Evolutionary conservation across 2,329 filamentous ascomycete species (phyloP), one percentile per base, ranked within the genome.

Genomic region (Apiospora marii): DNA sequence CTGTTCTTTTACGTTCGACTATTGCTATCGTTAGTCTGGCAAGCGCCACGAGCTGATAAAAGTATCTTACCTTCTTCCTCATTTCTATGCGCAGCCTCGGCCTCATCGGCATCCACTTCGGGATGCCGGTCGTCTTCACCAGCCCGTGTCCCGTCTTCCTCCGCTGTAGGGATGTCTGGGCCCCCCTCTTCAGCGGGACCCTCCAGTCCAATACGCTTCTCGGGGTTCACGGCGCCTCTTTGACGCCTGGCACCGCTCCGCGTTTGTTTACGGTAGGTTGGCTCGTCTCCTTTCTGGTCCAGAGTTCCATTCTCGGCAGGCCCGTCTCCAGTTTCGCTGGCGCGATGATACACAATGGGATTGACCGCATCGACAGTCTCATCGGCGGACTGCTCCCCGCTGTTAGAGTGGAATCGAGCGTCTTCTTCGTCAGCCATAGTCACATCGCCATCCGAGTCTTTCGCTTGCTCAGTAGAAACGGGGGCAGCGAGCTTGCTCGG

Each of bases 1-100:
- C 95, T 46, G 90, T 89, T 79, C 91, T 92, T 84, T 96, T 96
- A 79, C 91, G 92, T 78, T 93, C 90, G 75, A 93, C 94, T 96
- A 78, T 74, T 73, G 77, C 80, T 79, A 41, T 64, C 30, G 30
- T 64, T 64, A 64, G 58, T 64, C 58, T 22, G n/a, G 58, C n/a
- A 6, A 41, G 34, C 30, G 22, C 22, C 34, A 41, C 41, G 22
- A 41, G 22, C n/a, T 22, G 12, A n/a, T 64, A 41, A 5, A 1
- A 22, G 13, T 64, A 8, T 64, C 34, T 82, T 88, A 90, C 91
- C 80, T 79, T 92, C 90, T 88, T 93, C 92, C 73, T 91, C 89
- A 73, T 91, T 91, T 71, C 83, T 90, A 69, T 88, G 86, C 27
- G 85, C 87, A 68, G 84, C 86, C 75, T 92, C 90, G 3, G 86